Conservation (phyloP, 2,329 filamentous ascomycete genomes). For the Ambrosiella cleistominuta region DNA sequence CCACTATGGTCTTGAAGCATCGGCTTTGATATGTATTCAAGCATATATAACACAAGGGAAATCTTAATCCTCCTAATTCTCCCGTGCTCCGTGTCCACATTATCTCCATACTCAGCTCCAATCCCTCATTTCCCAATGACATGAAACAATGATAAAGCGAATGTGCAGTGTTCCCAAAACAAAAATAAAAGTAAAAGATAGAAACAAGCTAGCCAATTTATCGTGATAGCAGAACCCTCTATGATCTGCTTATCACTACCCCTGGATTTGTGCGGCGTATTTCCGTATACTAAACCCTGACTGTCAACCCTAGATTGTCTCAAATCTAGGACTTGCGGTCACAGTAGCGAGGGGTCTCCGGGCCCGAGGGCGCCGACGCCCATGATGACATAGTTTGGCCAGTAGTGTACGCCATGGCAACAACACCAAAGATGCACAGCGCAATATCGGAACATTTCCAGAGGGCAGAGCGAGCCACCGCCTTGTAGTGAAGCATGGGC, state of each 20-base stretch:
- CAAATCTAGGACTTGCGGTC: slow-evolving; percentile 22
- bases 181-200: slow-evolving; percentile 3
- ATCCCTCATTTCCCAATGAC: background rate
- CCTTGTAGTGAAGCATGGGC: slow-evolving; percentile 79
- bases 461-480: slow-evolving; percentile 49
- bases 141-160: background rate
- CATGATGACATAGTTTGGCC: slow-evolving; percentile 73
- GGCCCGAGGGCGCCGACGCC: slow-evolving; percentile 39
- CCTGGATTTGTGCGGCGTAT: too few relatives aligned
- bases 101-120: background rate
- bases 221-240: background rate
- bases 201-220: background rate
- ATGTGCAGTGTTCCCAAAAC: slow-evolving; percentile 4
- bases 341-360: slow-evolving; percentile 35
- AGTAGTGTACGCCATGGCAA: slow-evolving; percentile 88
- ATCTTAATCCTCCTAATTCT: background rate
- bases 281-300: too few relatives aligned
- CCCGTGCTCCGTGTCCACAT: background rate
- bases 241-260: background rate
- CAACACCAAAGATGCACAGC: slow-evolving; percentile 64
- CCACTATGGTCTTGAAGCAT: too few relatives aligned
- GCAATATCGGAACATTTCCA: slow-evolving; percentile 56
- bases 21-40: too few relatives aligned
- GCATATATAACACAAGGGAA: background rate
- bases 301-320: background rate